phyloP scores from a whole-genome alignment of 2,329 filamentous ascomycete genomes.

The Ophiosphaerella korrae region DNA sequence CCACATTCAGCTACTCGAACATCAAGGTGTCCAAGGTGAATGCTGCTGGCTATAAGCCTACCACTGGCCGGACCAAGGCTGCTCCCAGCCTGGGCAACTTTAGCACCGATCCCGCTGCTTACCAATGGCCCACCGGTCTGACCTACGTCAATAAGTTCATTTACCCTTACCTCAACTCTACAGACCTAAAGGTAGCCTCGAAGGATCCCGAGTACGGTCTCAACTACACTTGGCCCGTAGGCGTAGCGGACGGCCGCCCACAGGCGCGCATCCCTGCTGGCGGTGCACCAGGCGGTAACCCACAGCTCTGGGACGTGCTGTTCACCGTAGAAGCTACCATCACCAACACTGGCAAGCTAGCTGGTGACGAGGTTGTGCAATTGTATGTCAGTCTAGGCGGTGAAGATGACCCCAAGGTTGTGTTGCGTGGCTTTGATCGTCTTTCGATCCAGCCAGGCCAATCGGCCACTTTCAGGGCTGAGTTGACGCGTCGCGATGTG shows the following conservation, averaged over 20 bases:
- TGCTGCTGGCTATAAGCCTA: slow-evolving; percentile 62
- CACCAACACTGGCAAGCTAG: slow-evolving; percentile 70
- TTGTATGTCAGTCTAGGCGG: slow-evolving; percentile 81
- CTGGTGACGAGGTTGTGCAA: slow-evolving; percentile 75
- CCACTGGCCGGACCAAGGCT: slow-evolving; percentile 64
- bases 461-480: slow-evolving; percentile 67
- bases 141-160: slow-evolving; percentile 63
- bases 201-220: slow-evolving; percentile 65
- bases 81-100: slow-evolving; percentile 70
- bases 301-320: slow-evolving; percentile 68
- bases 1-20: slow-evolving; percentile 76
- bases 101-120: slow-evolving; percentile 67
- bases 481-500: slow-evolving; percentile 78
- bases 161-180: slow-evolving; percentile 74
- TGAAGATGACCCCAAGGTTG: slow-evolving; percentile 67
- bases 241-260: slow-evolving; percentile 60
- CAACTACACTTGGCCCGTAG: slow-evolving; percentile 62
- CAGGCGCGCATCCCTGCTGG: slow-evolving; percentile 68
- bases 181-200: slow-evolving; percentile 62
- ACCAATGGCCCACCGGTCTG: slow-evolving; percentile 69
- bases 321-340: slow-evolving; percentile 71
- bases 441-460: slow-evolving; percentile 73
- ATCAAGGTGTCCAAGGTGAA: slow-evolving; percentile 61
- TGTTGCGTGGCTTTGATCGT: slow-evolving; percentile 81
- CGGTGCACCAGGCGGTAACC: slow-evolving; percentile 66